These are phyloP conservation scores for Saturnispora bothae DNA, from an alignment of 805 yeast species.

Conservation along the genomic window DNA sequence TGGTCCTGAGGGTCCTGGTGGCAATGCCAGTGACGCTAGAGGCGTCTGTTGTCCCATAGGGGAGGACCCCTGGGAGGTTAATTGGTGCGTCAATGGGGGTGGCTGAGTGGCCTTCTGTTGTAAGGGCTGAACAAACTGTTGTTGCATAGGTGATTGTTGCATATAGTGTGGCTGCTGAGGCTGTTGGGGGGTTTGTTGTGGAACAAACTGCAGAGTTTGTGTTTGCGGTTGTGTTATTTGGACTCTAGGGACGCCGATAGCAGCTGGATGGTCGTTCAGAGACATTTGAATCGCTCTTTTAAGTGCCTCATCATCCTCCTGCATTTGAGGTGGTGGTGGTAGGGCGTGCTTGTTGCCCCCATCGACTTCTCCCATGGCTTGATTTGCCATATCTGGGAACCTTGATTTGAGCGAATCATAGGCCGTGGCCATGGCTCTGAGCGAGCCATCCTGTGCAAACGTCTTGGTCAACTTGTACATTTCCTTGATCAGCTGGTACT, in stretches of 20 bases:
- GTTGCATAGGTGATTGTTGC: background rate
- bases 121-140: background rate
- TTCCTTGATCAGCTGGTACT: constrained; percentile 53
- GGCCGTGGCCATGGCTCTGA: constrained; percentile 58
- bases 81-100: background rate
- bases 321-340: background rate
- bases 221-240: constrained; percentile 6
- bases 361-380: constrained; percentile 22
- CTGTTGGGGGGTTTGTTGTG: constrained; percentile 1
- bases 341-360: constrained; percentile 11
- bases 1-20: constrained; percentile 1
- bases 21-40: constrained; percentile 1
- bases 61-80: constrained; percentile 1
- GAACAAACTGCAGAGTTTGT: constrained; percentile 6
- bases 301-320: constrained; percentile 66
- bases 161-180: background rate
- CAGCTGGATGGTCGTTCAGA: constrained; percentile 39
- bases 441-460: constrained; percentile 65
- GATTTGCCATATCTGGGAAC: constrained; percentile 29
- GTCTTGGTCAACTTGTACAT: constrained; percentile 55
- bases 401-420: constrained; percentile 34
- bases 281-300: constrained; percentile 69
- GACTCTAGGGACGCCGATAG: background rate
- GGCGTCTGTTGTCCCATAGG: constrained; percentile 7
- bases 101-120: background rate